phyloP scores from a whole-genome alignment of 768 basidiomycete species.

The Kwoniella shandongensis region DNA sequence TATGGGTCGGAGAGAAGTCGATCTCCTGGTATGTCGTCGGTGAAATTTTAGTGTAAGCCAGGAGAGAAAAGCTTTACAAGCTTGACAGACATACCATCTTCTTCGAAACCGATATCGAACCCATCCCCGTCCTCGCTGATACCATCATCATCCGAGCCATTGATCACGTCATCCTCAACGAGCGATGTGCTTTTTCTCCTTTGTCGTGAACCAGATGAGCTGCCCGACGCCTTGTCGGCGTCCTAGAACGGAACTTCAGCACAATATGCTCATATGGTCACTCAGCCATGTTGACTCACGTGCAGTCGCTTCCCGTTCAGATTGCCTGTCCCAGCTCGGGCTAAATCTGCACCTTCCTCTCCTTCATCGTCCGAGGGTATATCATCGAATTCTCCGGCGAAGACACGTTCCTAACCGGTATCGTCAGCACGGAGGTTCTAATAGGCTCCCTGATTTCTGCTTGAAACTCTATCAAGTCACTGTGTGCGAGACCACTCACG shows the following conservation, averaged over 20 bases:
- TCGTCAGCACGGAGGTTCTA: constrained; percentile 13
- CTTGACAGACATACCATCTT: constrained; percentile 60
- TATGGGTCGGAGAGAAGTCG: constrained; percentile 78
- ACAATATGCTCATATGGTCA: constrained; percentile 4
- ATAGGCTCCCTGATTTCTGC: background rate
- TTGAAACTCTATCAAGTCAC: background rate
- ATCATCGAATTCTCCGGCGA: constrained; percentile 71
- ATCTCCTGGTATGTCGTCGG: constrained; percentile 25
- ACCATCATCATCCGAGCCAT: constrained; percentile 9
- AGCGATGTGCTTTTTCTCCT: background rate
- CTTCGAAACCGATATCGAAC: constrained; percentile 22
- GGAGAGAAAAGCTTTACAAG: constrained; percentile 17
- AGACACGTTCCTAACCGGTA: constrained; percentile 43
- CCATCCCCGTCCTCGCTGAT: constrained; percentile 59
- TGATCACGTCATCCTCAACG: constrained; percentile 51
- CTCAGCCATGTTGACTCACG: constrained; percentile 1
- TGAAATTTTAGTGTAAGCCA: constrained; percentile 32
- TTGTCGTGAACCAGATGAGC: background rate
- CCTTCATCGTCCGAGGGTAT: constrained; percentile 59
- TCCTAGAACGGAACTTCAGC: background rate
- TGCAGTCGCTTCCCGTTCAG: background rate
- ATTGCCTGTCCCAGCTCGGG: background rate
- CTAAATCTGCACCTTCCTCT: constrained; percentile 4
- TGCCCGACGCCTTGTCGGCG: background rate
- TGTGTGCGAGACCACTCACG: constrained; percentile 56